Conservation (phyloP, 2,329 filamentous ascomycete genomes). For the Alternaria novae-zelandiae region DNA sequence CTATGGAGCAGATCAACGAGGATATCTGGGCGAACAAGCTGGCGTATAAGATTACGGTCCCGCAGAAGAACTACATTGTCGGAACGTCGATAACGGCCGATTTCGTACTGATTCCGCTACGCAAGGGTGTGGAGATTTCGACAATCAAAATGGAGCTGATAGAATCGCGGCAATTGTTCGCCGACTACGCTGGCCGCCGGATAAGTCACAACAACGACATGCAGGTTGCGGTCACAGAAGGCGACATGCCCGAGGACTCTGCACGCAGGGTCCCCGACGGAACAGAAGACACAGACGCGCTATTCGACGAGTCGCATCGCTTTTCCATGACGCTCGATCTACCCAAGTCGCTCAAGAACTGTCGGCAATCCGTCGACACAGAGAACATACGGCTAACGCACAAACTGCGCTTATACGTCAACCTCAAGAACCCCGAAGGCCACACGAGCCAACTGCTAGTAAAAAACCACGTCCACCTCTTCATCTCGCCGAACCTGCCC, state of each 20-base stretch:
- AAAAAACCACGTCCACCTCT: slow-evolving; percentile 87
- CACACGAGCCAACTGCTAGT: slow-evolving; percentile 93
- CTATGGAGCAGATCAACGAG: slow-evolving; percentile 72
- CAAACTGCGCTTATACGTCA: slow-evolving; percentile 89
- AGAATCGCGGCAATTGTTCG: slow-evolving; percentile 59
- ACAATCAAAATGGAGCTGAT: slow-evolving; percentile 80
- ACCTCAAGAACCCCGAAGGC: slow-evolving; percentile 91
- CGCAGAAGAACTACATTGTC: slow-evolving; percentile 92
- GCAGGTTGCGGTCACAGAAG: slow-evolving; percentile 43
- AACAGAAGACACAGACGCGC: slow-evolving; percentile 45
- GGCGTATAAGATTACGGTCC: slow-evolving; percentile 91
- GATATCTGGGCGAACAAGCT: slow-evolving; percentile 98
- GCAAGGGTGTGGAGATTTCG: slow-evolving; percentile 89
- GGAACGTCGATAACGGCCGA: slow-evolving; percentile 85
- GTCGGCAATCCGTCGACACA: slow-evolving; percentile 87
- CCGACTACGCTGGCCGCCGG: slow-evolving; percentile 53
- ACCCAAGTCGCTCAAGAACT: slow-evolving; percentile 80
- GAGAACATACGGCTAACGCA: slow-evolving; percentile 91
- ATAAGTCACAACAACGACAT: slow-evolving; percentile 39
- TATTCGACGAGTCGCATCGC: slow-evolving; percentile 64
- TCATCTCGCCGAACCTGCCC: slow-evolving; percentile 92
- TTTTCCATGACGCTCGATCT: slow-evolving; percentile 69
- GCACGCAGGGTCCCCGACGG: slow-evolving; percentile 36
- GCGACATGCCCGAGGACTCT: slow-evolving; percentile 45
- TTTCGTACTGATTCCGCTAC: slow-evolving; percentile 83